Evolutionary conservation across 23 red algal species (phyloP).

Genomic region (Chondrus crispus): DNA sequence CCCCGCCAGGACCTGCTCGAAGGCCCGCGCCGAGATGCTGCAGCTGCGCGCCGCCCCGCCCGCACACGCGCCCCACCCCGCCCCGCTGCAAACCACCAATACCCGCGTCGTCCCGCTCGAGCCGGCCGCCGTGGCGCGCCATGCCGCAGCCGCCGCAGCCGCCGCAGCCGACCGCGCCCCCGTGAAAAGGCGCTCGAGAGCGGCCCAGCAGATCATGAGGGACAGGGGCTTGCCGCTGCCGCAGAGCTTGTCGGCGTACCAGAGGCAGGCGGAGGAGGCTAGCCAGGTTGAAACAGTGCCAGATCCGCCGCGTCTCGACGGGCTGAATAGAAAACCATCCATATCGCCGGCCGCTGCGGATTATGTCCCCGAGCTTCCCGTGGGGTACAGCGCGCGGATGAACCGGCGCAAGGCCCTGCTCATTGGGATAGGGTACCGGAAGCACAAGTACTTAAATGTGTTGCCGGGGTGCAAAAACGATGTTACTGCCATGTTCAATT

Average conservation of each 20-base stretch:
- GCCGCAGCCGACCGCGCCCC: neutral
- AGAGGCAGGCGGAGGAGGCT: neutral
- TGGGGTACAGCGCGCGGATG: neutral
- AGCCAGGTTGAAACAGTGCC: too few species aligned
- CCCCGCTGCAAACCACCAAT: too few species aligned
- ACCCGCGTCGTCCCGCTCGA: too few species aligned
- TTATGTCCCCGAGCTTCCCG: neutral
- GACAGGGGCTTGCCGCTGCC: neutral
- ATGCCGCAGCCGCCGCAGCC: neutral
- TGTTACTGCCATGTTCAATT: conserved; percentile 42
- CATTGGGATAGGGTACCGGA: conserved; percentile 40
- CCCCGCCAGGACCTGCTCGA: too few species aligned
- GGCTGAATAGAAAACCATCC: neutral
- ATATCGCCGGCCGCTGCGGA: conserved; percentile 15
- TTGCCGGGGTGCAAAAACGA: conserved; percentile 41
- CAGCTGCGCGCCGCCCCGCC: too few species aligned
- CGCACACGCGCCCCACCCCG: too few species aligned
- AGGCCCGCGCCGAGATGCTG: too few species aligned
- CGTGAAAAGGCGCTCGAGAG: neutral
- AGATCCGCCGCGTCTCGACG: neutral
- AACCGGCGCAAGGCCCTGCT: conserved; percentile 54
- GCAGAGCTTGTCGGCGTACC: neutral
- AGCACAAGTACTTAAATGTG: conserved; percentile 15
- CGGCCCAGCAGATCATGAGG: neutral
- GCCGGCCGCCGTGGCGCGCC: too few species aligned